Evolutionary conservation across 2,329 filamentous ascomycete genomes (phyloP).

Genomic region (Ophiostoma australiae): DNA sequence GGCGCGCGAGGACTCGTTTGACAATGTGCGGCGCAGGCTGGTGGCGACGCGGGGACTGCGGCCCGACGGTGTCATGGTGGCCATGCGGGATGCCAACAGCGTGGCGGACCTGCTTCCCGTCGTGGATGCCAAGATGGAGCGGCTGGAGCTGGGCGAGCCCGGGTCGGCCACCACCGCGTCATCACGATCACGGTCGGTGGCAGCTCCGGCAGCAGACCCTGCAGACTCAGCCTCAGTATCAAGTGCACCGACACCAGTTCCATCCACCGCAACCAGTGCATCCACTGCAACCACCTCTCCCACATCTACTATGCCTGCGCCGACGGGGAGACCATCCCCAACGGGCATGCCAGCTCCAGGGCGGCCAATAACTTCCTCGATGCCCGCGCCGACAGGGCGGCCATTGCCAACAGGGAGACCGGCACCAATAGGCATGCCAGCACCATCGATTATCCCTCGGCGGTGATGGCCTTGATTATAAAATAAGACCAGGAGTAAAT

Average conservation of each 20-base stretch:
- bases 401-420: neutral
- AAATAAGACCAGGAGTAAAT: neutral
- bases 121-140: conserved; percentile 63
- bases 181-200: neutral
- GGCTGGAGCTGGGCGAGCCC: conserved; percentile 27
- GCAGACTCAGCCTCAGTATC: neutral
- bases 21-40: conserved; percentile 59
- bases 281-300: neutral
- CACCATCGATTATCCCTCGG: neutral
- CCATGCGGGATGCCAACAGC: conserved; percentile 74
- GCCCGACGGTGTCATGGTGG: conserved; percentile 69
- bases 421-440: neutral
- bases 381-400: conserved; percentile 1
- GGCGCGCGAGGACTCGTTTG: conserved; percentile 77
- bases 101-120: conserved; percentile 65
- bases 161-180: neutral
- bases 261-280: neutral
- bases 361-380: neutral
- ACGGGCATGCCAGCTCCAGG: neutral
- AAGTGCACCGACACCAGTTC: neutral
- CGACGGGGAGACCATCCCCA: neutral
- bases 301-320: neutral
- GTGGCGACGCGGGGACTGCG: conserved; percentile 43
- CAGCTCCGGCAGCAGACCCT: neutral
- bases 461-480: neutral